Evolutionary conservation across 164 flowering plant genomes (phyloP), one percentile per base, ranked within the genome.

Genomic region (Paratinospora sagittata): DNA sequence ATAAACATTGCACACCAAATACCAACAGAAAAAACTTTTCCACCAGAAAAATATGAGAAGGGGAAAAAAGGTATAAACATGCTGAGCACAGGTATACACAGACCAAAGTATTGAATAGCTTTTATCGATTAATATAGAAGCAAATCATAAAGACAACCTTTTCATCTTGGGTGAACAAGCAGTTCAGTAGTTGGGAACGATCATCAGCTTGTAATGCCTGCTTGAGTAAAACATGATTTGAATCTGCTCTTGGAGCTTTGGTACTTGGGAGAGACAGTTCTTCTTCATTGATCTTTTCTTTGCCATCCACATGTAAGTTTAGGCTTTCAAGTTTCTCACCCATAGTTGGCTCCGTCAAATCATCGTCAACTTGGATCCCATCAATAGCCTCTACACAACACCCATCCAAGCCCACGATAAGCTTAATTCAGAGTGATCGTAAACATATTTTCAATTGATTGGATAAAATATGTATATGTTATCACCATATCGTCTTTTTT

Each of bases 161-260:
- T 70, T 86, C 84, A 77, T 94, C 96, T 81, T 82, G 91, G 52
- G 84, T 89, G 80, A 78, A 82, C 60, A 95, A 80, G 86, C 98
- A 95, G 63, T 92, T 89, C 60, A 92, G 73, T 61, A 95, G 73
- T 71, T 89, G 89, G 0, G 83, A 81, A 63, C 85, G 90, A 79
- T 95, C 99, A 78, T 90, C 99, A 41, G 95, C 98, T 77, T 82
- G 89, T 11, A 95, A 78, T 14, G 97, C 98, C 78, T 95, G 98
- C 85, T 86, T 91, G 16, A 92, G 91, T 72, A 95, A 76, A 73
- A 95, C 80, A 76, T 87, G 83, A 80, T 92, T 88, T 13, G 98
- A 95, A 81, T 90, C 97, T 30, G 99, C 99, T 81, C 87, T 92
- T 10, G 99, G 99, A 69, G 87, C 93, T 73, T 81, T 85, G 61